Conservation (phyloP, 2,329 filamentous ascomycete species). For the Pseudopyricularia cyperi region DNA sequence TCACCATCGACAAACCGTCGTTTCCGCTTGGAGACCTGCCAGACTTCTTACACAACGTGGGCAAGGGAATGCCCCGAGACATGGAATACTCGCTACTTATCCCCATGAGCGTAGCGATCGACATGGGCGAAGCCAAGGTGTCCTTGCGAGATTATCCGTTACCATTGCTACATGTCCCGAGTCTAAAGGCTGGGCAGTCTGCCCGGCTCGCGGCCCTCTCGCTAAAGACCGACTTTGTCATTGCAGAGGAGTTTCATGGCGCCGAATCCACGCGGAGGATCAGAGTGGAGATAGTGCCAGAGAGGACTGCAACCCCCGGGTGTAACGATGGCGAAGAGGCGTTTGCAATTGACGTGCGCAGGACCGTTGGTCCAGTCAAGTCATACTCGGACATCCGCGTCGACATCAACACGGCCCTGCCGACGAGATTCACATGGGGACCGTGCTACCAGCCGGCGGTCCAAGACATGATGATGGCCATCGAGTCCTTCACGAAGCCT, state of each 20-base stretch:
- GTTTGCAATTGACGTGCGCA: slow-evolving; percentile 74
- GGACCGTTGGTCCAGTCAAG: slow-evolving; percentile 90
- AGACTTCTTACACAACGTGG: slow-evolving; percentile 72
- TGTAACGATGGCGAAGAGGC: slow-evolving; percentile 42
- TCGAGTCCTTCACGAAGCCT: slow-evolving; percentile 94
- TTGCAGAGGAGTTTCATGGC: slow-evolving; percentile 85
- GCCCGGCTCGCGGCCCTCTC: slow-evolving; percentile 69
- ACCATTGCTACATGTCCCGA: slow-evolving; percentile 80
- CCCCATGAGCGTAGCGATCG: slow-evolving; percentile 78
- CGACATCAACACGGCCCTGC: slow-evolving; percentile 84
- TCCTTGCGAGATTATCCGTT: slow-evolving; percentile 86
- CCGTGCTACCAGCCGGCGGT: slow-evolving; percentile 96
- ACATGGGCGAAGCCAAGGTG: slow-evolving; percentile 82
- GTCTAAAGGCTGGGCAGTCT: slow-evolving; percentile 67
- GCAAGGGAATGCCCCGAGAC: slow-evolving; percentile 90
- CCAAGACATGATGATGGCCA: slow-evolving; percentile 99
- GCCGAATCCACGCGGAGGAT: slow-evolving; percentile 68
- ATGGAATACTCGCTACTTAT: slow-evolving; percentile 84
- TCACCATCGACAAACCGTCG: slow-evolving; percentile 82
- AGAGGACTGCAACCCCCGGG: slow-evolving; percentile 23
- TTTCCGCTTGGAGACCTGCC: slow-evolving; percentile 75
- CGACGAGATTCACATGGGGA: slow-evolving; percentile 92
- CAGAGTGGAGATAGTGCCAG: slow-evolving; percentile 70
- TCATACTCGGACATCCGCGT: slow-evolving; percentile 87
- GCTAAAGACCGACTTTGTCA: slow-evolving; percentile 80